phyloP scores from a whole-genome alignment of 805 yeast genomes.

The Candida easanensis region DNA sequence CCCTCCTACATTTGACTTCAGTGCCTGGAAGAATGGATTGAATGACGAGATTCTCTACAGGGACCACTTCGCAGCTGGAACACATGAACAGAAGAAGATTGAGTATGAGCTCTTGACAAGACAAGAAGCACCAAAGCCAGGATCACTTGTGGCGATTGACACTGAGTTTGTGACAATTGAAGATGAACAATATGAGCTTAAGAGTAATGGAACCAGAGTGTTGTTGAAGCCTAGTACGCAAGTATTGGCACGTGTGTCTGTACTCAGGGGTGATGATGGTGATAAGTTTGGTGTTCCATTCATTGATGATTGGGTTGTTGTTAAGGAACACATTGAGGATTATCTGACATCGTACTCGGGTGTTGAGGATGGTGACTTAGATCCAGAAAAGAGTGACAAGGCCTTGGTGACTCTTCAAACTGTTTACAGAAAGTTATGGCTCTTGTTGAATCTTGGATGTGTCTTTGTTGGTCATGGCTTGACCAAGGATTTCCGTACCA shows the following conservation, averaged over 20 bases:
- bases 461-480: conserved; percentile 95
- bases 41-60: conserved; percentile 66
- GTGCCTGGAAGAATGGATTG: conserved; percentile 47
- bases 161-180: conserved; percentile 90
- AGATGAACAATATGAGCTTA: conserved; percentile 77
- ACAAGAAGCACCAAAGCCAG: conserved; percentile 70
- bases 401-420: conserved; percentile 77
- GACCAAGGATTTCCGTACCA: conserved; percentile 86
- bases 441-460: conserved; percentile 83
- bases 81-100: conserved; percentile 51
- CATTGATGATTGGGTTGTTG: conserved; percentile 88
- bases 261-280: conserved; percentile 68
- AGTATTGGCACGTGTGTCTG: conserved; percentile 87
- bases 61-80: conserved; percentile 70
- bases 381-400: conserved; percentile 60
- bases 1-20: conserved; percentile 43
- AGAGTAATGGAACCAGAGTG: conserved; percentile 65
- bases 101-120: conserved; percentile 69
- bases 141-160: conserved; percentile 85
- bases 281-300: conserved; percentile 70
- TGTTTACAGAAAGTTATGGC: conserved; percentile 87
- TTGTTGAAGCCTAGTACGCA: conserved; percentile 72
- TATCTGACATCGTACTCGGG: conserved; percentile 91
- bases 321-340: conserved; percentile 69
- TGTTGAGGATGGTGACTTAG: conserved; percentile 88